These are phyloP conservation scores for Meyerozyma sp. DNA, from an alignment of 1,139 yeast species.

Conservation along the genomic window DNA sequence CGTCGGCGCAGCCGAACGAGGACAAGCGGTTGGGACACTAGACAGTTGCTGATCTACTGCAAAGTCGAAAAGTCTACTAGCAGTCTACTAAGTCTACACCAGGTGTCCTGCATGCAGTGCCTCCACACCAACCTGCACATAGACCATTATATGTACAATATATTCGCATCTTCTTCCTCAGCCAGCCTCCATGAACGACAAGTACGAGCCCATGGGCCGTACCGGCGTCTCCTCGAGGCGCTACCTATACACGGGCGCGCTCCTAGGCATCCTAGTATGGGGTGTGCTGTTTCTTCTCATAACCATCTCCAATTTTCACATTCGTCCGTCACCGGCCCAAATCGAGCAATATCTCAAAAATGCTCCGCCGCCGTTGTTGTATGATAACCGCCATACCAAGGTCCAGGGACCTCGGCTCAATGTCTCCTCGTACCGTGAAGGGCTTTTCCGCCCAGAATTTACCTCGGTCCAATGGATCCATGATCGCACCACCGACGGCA, in stretches of 20 bases:
- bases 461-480: slow-evolving; percentile 68
- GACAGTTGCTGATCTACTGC: no score
- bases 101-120: no score
- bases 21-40: slow-evolving; percentile 11
- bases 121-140: no score
- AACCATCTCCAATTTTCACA: slow-evolving; percentile 18
- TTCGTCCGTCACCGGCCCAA: slow-evolving; percentile 5
- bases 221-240: slow-evolving; percentile 7
- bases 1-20: slow-evolving; percentile 11
- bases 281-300: slow-evolving; percentile 31
- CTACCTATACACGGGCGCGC: slow-evolving; percentile 16
- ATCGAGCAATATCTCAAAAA: slow-evolving; percentile 6
- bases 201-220: slow-evolving; percentile 1
- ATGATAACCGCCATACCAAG: slow-evolving; percentile 3
- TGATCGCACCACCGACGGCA: slow-evolving; percentile 40
- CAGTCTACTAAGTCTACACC: no score
- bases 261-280: slow-evolving; percentile 31
- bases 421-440: slow-evolving; percentile 37
- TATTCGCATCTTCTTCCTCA: background rate
- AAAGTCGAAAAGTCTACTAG: no score
- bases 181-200: background rate
- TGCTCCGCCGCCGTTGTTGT: slow-evolving; percentile 9
- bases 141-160: background rate
- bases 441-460: slow-evolving; percentile 43
- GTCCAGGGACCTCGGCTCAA: slow-evolving; percentile 26